phyloP scores from a whole-genome alignment of 2,329 filamentous ascomycete genomes.

The Beauveria medogensis region DNA sequence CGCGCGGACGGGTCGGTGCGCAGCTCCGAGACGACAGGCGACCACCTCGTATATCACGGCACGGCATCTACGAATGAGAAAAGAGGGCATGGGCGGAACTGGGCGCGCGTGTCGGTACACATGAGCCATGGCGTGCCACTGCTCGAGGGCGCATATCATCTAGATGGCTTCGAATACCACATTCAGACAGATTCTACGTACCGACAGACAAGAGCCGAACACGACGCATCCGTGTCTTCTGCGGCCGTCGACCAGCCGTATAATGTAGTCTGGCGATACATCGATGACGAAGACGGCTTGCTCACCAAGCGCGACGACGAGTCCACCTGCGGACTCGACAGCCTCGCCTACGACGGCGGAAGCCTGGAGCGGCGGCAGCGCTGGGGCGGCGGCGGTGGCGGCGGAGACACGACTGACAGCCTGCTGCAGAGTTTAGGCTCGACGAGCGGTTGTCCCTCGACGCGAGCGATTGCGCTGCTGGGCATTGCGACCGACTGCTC shows the following conservation, averaged over 20 bases:
- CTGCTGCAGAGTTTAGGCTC: constrained; percentile 50
- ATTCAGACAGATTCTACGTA: constrained; percentile 12
- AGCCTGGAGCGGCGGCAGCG: background rate
- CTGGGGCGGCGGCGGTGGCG: background rate
- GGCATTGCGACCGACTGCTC: constrained; percentile 86
- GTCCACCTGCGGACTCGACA: background rate
- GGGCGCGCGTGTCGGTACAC: constrained; percentile 12
- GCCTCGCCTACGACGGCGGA: background rate
- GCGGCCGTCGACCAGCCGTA: background rate
- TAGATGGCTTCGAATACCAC: constrained; percentile 13
- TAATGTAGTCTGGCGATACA: constrained; percentile 11
- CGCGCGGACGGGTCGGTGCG: constrained; percentile 7
- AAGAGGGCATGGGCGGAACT: background rate
- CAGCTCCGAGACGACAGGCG: constrained; percentile 7
- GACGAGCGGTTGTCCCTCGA: constrained; percentile 67
- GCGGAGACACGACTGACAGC: constrained; percentile 2
- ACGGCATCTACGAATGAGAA: background rate
- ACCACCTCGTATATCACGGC: constrained; percentile 12
- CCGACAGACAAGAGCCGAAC: background rate
- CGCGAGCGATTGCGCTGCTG: constrained; percentile 75
- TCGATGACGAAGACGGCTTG: background rate
- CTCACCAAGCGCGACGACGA: background rate
- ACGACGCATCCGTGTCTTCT: background rate
- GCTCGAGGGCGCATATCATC: constrained; percentile 12
- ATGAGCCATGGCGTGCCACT: constrained; percentile 5